phyloP scores from a whole-genome alignment of 1,139 yeast species.

The Protomyces gravidus region DNA sequence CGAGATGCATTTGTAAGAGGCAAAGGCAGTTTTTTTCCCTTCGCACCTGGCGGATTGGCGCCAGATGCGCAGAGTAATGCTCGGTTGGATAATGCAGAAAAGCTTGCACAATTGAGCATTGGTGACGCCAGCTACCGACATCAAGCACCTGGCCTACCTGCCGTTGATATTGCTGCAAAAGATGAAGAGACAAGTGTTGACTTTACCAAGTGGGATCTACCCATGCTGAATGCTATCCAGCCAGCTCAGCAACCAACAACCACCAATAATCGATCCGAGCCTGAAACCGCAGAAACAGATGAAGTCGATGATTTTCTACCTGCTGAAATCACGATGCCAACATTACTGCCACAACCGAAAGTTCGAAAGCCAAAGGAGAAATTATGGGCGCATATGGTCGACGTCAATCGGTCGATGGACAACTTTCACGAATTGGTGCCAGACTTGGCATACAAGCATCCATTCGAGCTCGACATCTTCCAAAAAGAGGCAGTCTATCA shows the following conservation, averaged over 20 bases:
- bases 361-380: slow-evolving; percentile 3
- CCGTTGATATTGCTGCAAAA: slow-evolving; percentile 21
- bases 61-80: background rate
- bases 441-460: slow-evolving; percentile 87
- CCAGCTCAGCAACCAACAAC: slow-evolving; percentile 24
- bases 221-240: slow-evolving; percentile 7
- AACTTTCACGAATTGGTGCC: slow-evolving; percentile 87
- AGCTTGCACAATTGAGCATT: slow-evolving; percentile 37
- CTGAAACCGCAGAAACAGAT: slow-evolving; percentile 26
- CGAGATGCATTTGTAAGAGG: slow-evolving; percentile 65
- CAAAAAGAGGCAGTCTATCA: slow-evolving; percentile 97
- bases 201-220: slow-evolving; percentile 27
- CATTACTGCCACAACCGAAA: background rate
- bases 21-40: slow-evolving; percentile 72
- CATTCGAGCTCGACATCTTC: slow-evolving; percentile 87
- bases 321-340: slow-evolving; percentile 40
- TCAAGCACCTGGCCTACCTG: slow-evolving; percentile 32
- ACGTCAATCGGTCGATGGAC: slow-evolving; percentile 72
- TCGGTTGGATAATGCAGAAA: slow-evolving; percentile 7
- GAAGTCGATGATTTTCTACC: slow-evolving; percentile 80
- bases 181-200: slow-evolving; percentile 23
- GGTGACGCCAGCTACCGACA: slow-evolving; percentile 36
- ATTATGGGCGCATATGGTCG: slow-evolving; percentile 93
- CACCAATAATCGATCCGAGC: slow-evolving; percentile 4
- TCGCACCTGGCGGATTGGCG: slow-evolving; percentile 80